phyloP scores from a whole-genome alignment of 306 rosid genomes.

The Elaeagnus macrophylla region DNA sequence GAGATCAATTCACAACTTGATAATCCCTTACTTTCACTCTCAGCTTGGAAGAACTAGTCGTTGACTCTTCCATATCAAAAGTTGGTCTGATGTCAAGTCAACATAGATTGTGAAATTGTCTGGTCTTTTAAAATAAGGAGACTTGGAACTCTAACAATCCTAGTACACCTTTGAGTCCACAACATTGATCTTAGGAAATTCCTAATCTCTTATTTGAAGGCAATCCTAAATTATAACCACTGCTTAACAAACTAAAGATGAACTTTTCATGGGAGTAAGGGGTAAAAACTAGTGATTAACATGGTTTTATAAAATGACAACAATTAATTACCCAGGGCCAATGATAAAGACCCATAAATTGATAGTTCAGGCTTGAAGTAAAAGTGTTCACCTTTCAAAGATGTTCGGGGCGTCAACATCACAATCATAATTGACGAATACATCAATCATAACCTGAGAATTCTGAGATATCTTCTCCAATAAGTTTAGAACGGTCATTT shows the following conservation, averaged over 20 bases:
- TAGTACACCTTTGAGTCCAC: neutral
- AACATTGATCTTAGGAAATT: neutral
- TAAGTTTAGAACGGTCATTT: conserved; percentile 88
- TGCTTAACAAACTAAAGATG: neutral
- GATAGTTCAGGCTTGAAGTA: conserved; percentile 11
- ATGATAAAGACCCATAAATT: neutral
- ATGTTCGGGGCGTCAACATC: conserved; percentile 96
- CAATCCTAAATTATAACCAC: neutral
- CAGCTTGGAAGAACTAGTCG: too few species aligned
- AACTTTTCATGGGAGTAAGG: neutral
- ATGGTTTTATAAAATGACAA: neutral
- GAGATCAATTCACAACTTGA: too few species aligned
- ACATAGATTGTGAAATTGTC: neutral
- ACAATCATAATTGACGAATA: conserved; percentile 96
- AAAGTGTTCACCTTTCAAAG: conserved; percentile 82
- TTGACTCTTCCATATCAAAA: neutral
- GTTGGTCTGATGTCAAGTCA: neutral
- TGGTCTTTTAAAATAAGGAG: neutral
- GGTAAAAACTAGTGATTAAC: too few species aligned
- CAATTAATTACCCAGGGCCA: neutral
- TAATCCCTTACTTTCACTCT: too few species aligned
- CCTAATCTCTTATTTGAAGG: neutral
- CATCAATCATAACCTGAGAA: conserved; percentile 80
- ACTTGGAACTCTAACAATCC: neutral
- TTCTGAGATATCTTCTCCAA: conserved; percentile 87